Evolutionary conservation across 306 rosid genomes (phyloP).

Genomic region (Erythrophleum fordii): DNA sequence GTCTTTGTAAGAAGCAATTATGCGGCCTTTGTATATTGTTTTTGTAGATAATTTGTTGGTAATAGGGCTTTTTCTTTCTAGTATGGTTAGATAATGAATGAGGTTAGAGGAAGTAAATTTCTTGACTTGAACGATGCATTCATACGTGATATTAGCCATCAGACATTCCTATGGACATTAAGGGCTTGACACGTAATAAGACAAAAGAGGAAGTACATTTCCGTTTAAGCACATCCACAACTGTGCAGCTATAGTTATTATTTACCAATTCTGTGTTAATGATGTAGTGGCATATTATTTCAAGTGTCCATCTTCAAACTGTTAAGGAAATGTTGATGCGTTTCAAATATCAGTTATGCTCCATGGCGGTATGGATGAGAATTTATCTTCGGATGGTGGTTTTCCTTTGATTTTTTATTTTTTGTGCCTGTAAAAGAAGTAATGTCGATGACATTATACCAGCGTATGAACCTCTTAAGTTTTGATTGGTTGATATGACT

Average conservation of each 20-base stretch:
- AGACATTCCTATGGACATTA: constrained; percentile 1
- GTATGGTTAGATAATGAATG: not conserved
- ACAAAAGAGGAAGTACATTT: not conserved
- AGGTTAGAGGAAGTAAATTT: not conserved
- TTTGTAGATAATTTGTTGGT: not conserved
- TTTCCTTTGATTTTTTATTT: not conserved
- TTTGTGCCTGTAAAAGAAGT: not conserved
- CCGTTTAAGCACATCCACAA: not conserved
- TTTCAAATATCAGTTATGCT: not conserved
- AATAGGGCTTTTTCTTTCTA: not conserved
- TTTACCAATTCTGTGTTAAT: not conserved
- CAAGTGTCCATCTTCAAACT: not conserved
- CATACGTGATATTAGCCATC: not conserved
- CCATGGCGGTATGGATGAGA: not conserved
- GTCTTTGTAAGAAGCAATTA: not conserved
- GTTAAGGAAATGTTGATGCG: not conserved
- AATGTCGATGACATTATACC: not conserved
- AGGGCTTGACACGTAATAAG: not conserved
- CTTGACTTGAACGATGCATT: constrained; percentile 15
- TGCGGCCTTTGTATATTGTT: not conserved
- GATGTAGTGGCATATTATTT: not conserved
- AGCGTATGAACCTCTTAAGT: not conserved
- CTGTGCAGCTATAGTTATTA: not conserved
- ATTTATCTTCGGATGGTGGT: not conserved
- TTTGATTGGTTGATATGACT: not conserved